A percentile compares a stretch with the other conserved stretches of the same genome.
Conservation (phyloP, 1,284 basidiomycete genomes). For the Trichosporon inkin region DNA sequence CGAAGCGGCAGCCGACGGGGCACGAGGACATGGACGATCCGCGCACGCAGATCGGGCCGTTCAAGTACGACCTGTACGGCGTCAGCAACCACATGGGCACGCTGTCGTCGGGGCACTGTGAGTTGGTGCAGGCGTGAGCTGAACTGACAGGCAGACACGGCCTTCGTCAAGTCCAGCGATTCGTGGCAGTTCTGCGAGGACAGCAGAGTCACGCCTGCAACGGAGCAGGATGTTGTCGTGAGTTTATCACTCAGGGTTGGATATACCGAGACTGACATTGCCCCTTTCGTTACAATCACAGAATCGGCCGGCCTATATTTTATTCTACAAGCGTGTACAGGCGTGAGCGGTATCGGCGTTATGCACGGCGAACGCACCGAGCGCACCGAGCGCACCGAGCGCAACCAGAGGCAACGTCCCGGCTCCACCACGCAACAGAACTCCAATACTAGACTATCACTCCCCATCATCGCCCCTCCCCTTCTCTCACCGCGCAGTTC, state of each 20-base stretch:
- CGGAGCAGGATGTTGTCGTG: slow-evolving; percentile 76
- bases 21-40: slow-evolving; percentile 61
- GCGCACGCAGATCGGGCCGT: slow-evolving; percentile 73
- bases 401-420: no score
- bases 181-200: slow-evolving; percentile 87
- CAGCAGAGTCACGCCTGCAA: slow-evolving; percentile 65
- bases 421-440: no score
- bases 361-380: no score
- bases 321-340: slow-evolving; percentile 46
- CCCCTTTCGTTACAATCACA: slow-evolving; percentile 11
- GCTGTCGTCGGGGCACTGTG: slow-evolving; percentile 86
- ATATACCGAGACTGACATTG: slow-evolving; percentile 3
- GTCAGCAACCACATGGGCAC: slow-evolving; percentile 91
- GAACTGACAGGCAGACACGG: slow-evolving; percentile 61
- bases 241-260: slow-evolving; percentile 13
- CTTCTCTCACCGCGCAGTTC: no score
- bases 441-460: no score
- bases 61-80: slow-evolving; percentile 79
- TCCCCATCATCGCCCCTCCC: not conserved
- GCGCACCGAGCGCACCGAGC: no score
- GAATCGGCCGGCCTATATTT: no score
- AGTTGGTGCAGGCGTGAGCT: slow-evolving; percentile 45
- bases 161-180: slow-evolving; percentile 67
- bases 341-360: slow-evolving; percentile 16
- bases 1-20: slow-evolving; percentile 65